Evolutionary conservation across 2,329 filamentous ascomycete genomes (phyloP).

Genomic region (Pestalotiopsis sp.): DNA sequence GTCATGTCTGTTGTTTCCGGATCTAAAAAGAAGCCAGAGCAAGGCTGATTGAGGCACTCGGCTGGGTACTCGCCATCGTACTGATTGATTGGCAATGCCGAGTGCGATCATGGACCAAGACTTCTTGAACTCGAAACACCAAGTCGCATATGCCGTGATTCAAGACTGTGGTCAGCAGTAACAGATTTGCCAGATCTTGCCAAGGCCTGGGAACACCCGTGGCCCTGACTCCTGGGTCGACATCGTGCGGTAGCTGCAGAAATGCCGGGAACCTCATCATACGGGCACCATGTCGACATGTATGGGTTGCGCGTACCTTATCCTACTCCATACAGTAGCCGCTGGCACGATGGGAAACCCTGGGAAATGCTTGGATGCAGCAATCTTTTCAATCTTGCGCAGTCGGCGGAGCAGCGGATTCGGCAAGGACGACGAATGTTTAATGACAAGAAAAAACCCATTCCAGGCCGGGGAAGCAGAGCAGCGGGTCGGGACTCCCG

Average conservation of each 20-base stretch:
- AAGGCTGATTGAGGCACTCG: not conserved
- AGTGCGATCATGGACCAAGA: not conserved
- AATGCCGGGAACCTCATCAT: not conserved
- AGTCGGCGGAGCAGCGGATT: not conserved
- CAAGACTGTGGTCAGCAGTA: not conserved
- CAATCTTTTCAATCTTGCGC: not conserved
- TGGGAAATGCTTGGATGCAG: no score
- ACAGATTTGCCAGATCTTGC: not conserved
- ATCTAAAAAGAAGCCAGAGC: not conserved
- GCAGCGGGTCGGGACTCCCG: not conserved
- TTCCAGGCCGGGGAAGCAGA: not conserved
- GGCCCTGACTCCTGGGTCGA: not conserved
- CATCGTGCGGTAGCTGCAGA: not conserved
- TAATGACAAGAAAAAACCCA: not conserved
- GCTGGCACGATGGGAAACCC: not conserved
- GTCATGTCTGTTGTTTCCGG: not conserved
- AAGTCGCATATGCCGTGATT: not conserved
- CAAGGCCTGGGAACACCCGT: constrained; percentile 3
- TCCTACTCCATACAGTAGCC: not conserved
- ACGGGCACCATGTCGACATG: not conserved
- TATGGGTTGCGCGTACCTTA: not conserved
- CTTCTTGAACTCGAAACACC: not conserved
- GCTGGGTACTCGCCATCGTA: not conserved
- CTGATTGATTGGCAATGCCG: not conserved
- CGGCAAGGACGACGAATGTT: not conserved